phyloP scores from a whole-genome alignment of 2,329 filamentous ascomycete species.

The Fusarium torreyae region DNA sequence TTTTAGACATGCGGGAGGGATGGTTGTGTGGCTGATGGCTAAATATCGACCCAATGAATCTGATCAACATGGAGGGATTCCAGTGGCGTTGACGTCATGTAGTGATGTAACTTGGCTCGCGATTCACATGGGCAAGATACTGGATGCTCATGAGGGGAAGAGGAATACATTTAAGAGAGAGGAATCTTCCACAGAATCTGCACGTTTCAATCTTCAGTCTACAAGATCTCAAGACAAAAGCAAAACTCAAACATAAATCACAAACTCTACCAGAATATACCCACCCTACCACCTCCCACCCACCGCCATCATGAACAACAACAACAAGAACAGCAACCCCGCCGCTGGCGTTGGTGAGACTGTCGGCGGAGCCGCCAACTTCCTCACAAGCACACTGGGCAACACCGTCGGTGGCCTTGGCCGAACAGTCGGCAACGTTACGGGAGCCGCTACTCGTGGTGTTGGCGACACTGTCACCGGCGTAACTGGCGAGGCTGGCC shows the following conservation, averaged over 20 bases:
- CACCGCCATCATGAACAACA: constrained; percentile 43
- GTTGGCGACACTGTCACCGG: constrained; percentile 69
- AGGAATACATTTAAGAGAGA: constrained; percentile 23
- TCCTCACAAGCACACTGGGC: constrained; percentile 59
- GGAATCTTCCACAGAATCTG: constrained; percentile 4
- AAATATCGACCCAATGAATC: constrained; percentile 24
- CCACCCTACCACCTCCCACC: constrained; percentile 1
- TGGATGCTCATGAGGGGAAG: constrained; percentile 15
- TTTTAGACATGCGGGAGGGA: constrained; percentile 31
- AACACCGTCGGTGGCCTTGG: constrained; percentile 60
- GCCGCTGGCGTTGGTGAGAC: constrained; percentile 54
- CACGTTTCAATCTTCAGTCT: background rate
- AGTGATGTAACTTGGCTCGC: constrained; percentile 23
- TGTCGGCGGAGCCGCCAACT: constrained; percentile 56
- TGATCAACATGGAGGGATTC: constrained; percentile 25
- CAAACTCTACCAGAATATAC: background rate
- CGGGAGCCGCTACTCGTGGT: constrained; percentile 69
- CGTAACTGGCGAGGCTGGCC: constrained; percentile 68
- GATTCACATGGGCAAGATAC: constrained; percentile 32
- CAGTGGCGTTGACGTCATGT: constrained; percentile 45
- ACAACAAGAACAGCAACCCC: constrained; percentile 43
- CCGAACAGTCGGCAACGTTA: constrained; percentile 59
- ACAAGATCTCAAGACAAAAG: constrained; percentile 11
- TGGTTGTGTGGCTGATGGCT: constrained; percentile 36
- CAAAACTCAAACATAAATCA: constrained; percentile 5